These are phyloP conservation scores for Daldinia loculata DNA, from an alignment of 495 filamentous ascomycete species.

Conservation along the genomic window DNA sequence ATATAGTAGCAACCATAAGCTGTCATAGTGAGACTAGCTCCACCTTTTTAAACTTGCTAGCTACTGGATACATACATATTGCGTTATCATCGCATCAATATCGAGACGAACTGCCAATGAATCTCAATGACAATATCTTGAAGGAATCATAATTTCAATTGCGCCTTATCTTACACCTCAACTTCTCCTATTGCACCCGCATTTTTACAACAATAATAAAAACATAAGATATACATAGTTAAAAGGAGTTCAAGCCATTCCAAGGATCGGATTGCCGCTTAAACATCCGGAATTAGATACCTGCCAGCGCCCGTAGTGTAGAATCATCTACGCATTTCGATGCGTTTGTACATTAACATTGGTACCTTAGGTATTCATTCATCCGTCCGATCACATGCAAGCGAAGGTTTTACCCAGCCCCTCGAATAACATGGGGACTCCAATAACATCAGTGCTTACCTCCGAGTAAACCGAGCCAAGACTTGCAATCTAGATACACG, in stretches of 20 bases:
- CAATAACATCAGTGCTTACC: background rate
- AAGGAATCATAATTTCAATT: background rate
- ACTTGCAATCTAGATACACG: slow-evolving; percentile 1
- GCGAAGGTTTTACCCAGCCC: background rate
- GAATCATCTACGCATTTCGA: slow-evolving; percentile 35
- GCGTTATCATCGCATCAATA: slow-evolving; percentile 30
- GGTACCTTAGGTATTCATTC: background rate
- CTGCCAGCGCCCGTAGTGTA: slow-evolving; percentile 14
- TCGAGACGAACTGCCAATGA: background rate
- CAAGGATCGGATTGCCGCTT: background rate
- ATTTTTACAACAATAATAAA: background rate
- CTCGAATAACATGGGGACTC: background rate
- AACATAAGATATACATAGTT: background rate
- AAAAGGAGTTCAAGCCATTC: background rate
- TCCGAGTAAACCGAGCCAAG: slow-evolving; percentile 6
- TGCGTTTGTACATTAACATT: background rate
- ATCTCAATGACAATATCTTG: background rate
- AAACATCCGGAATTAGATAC: background rate
- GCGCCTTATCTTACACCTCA: background rate
- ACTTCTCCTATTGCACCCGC: background rate
- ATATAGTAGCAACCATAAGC: background rate
- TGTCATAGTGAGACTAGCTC: slow-evolving; percentile 6
- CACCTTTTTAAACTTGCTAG: slow-evolving; percentile 17
- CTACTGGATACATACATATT: slow-evolving; percentile 21
- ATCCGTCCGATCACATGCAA: background rate